These are phyloP conservation scores for Marchantia polymorpha DNA, from an alignment of 225 moss, liverwort and hornwort genomes.

Conservation along the genomic window DNA sequence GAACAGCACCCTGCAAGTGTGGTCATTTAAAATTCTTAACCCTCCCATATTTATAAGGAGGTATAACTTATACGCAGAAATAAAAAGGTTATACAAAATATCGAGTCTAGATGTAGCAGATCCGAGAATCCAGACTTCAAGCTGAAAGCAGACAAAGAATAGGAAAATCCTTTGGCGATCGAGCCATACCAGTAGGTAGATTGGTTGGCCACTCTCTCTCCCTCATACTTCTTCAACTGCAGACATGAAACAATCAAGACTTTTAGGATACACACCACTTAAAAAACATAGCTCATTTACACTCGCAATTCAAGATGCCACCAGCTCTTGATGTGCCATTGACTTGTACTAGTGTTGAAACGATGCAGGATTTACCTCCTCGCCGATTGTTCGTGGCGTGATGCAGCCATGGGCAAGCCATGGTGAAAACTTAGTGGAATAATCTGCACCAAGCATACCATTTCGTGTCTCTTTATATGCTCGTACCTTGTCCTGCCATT, in stretches of 20 bases:
- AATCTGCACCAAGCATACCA: conserved; percentile 97
- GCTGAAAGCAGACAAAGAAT: too few species aligned
- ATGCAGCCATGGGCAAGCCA: conserved; percentile 98
- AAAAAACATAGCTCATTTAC: neutral
- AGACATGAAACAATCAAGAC: neutral
- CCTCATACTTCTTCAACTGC: conserved; percentile 88
- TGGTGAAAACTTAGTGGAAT: conserved; percentile 95
- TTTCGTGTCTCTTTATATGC: conserved; percentile 93
- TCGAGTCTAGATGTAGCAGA: too few species aligned
- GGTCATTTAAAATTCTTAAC: neutral
- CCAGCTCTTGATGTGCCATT: neutral
- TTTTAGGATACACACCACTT: neutral
- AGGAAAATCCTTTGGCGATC: neutral
- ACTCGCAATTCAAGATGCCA: neutral
- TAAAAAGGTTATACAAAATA: too few species aligned
- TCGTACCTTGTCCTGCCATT: conserved; percentile 68
- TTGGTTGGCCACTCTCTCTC: conserved; percentile 83
- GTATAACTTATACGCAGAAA: too few species aligned
- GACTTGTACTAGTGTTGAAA: neutral
- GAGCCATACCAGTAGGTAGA: conserved; percentile 86
- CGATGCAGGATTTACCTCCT: conserved; percentile 53
- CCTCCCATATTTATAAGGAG: too few species aligned
- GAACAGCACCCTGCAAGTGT: conserved; percentile 68
- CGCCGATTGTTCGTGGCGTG: conserved; percentile 81
- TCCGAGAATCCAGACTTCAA: too few species aligned